Base-by-base conservation (phyloP, 345 rosid species). In the Eutrema heterophyllum region DNA sequence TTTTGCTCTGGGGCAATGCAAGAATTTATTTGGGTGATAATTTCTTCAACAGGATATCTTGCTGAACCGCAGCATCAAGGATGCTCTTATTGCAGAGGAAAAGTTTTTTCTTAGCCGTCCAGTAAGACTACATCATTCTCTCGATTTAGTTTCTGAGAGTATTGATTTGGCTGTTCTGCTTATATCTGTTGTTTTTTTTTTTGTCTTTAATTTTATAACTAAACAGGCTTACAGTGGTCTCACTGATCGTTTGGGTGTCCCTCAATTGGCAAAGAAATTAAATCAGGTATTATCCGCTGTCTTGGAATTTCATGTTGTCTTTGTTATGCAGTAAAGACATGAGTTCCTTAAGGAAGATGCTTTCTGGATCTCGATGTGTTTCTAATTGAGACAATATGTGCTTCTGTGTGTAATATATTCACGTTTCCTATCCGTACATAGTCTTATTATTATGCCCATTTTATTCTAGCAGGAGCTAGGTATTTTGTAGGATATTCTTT, bases 181-280 rank as follows among this genome's bases (percentile, higher is more conserved):
- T 21, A 71, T 27, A 59, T 45, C 21, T 73, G 26, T 51, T 43
- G 18, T 58, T n/a, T n/a, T 44, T n/a, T n/a, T 41, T 68, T 15
- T 55, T 41, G 18, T 58, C 39, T 41, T 67, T 15, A 21, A 21
- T 45, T 54, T 56, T 64, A 8, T 35, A 51, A 15, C 59, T 61
- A 4, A 15, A 55, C 53, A 94, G 97, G 91, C 83, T 40, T 94
- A 94, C 82, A 89, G 81, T 64, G 85, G 86, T 79, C 82, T 94
- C n/a, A 86, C 87, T n/a, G 98, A 91, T 81, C 89, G 93, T n/a
- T 91, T 96, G 86, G 98, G 98, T 41, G 83, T 91, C 76, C 92
- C 97, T 69, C 97, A 94, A 73, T 49, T 91, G 81, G 98, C 97
- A 39, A 94, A 91, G 83, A 94, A 89, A 79, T 82, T 94, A 85